Evolutionary conservation across 108 stramenopile species (phyloP).

Genomic region (Nitzschia sp.): DNA sequence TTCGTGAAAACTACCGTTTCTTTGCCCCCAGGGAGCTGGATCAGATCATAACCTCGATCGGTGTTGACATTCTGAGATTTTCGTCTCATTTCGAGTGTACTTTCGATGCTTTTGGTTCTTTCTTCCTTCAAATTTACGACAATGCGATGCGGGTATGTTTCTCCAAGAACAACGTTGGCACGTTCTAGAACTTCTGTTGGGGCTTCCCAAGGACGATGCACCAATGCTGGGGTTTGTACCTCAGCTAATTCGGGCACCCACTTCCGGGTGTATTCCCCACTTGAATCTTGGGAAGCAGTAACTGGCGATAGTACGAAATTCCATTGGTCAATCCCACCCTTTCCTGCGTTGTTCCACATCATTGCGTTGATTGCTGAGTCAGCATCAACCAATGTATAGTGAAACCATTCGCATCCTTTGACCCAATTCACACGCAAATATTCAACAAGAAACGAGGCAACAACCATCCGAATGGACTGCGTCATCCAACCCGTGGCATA

Average conservation of each 20-base stretch:
- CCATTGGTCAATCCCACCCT: constrained; percentile 46
- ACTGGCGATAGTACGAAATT: constrained; percentile 43
- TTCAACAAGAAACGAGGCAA: constrained; percentile 47
- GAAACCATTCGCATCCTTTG: constrained; percentile 52
- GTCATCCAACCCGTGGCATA: constrained; percentile 81
- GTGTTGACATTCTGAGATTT: constrained; percentile 28
- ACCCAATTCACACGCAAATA: constrained; percentile 48
- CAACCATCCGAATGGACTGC: constrained; percentile 45
- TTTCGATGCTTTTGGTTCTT: constrained; percentile 28
- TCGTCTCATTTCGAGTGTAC: constrained; percentile 30
- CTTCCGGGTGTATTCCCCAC: constrained; percentile 33
- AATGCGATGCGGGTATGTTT: constrained; percentile 37
- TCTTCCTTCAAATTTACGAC: constrained; percentile 28
- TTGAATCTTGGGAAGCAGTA: constrained; percentile 43
- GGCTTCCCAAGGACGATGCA: constrained; percentile 43
- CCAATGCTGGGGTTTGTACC: constrained; percentile 20
- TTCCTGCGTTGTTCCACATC: constrained; percentile 65
- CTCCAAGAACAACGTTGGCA: constrained; percentile 24
- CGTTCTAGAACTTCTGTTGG: constrained; percentile 18
- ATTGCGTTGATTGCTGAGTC: constrained; percentile 54
- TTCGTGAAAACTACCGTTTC: constrained; percentile 42
- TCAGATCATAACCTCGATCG: constrained; percentile 34
- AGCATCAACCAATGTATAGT: constrained; percentile 56
- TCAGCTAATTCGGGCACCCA: constrained; percentile 45
- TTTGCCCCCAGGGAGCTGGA: constrained; percentile 32